A percentile compares a stretch with the other conserved stretches of the same genome.
phyloP scores from a whole-genome alignment of 2,329 filamentous ascomycete species.

The Phialophora macrospora region DNA sequence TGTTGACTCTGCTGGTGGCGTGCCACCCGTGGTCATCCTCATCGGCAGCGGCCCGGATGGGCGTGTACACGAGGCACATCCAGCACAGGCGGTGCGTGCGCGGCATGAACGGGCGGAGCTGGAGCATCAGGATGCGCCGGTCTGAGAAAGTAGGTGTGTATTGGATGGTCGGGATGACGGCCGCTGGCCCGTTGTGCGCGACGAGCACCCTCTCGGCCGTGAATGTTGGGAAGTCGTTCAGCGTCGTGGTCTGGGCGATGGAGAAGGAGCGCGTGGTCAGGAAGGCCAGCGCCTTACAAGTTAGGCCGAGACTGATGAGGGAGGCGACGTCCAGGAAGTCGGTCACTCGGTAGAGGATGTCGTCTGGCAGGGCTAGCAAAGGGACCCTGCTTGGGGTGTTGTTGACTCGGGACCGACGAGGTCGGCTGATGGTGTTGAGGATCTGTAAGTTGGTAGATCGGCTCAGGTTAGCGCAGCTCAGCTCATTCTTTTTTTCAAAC shows the following conservation, averaged over 20 bases:
- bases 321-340: not conserved
- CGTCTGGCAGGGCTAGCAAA: not conserved
- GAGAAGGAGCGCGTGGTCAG: not conserved
- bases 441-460: not conserved
- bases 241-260: not conserved
- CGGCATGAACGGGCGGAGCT: constrained; percentile 71
- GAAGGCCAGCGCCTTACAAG: not conserved
- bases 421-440: not conserved
- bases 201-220: not conserved
- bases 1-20: not conserved
- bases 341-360: not conserved
- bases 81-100: constrained; percentile 22
- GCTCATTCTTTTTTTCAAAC: not conserved
- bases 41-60: not conserved
- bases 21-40: not conserved
- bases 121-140: constrained; percentile 92
- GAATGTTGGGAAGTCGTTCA: not conserved
- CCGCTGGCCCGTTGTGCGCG: not conserved
- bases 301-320: not conserved
- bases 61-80: constrained; percentile 26
- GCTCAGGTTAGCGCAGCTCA: not conserved
- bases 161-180: not conserved
- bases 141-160: constrained; percentile 57
- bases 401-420: not conserved
- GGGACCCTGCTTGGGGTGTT: not conserved